Evolutionary conservation across 2,329 filamentous ascomycete species (phyloP), one percentile per base, ranked within the genome.

Genomic region (Sporothrix brunneoviolacea): DNA sequence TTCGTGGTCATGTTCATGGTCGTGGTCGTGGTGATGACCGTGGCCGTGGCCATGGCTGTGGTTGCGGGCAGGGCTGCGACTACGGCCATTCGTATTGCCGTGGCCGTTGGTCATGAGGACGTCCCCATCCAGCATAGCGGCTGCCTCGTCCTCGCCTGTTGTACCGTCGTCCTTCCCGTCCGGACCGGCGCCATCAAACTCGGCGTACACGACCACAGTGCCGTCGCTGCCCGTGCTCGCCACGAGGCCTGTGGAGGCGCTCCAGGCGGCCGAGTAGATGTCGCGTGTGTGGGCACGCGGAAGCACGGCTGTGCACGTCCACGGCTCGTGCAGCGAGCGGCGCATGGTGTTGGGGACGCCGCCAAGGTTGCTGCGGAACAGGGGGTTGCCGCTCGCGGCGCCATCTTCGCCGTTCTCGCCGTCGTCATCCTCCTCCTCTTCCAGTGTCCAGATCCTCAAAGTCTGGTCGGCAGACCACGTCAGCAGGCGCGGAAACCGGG

Each of bases 181-280:
- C 1, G 21, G 30, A 4, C 16, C 47, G 4, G 41, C 35, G 15
- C 33, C 49, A 7, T 48, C 44, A 18, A 38, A 30, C 65, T 95
- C 91, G 54, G 79, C 76, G 62, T 95, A 97, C 2, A 97, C 68
- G 4, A 84, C 84, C 52, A 96, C 76, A 44, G 81, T 74, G 13
- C 91, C 89, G 65, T 98, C 93, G 43, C 91, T 91, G 13, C 91
- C 91, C 1, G 87, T 86, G 58, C 86, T 95, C n/a, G 87, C 91
- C 24, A 97, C 75, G 49, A 88, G 69, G 0, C 91, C 91, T 0
- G 82, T 84, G 50, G 73, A 73, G 28, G 77, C 77, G 63, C 90
- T 95, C 93, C 93, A 98, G 8, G 83, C 72, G 2, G 88, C 82
- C 8, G 88, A 81, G 68, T 97, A 97, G 21, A 97, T 76, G 19